Percentiles rank a stretch among this genome's conserved stretches.
These are phyloP conservation scores for Isochrysis galbana DNA, from an alignment of 78 protist genomes.

Conservation along the genomic window DNA sequence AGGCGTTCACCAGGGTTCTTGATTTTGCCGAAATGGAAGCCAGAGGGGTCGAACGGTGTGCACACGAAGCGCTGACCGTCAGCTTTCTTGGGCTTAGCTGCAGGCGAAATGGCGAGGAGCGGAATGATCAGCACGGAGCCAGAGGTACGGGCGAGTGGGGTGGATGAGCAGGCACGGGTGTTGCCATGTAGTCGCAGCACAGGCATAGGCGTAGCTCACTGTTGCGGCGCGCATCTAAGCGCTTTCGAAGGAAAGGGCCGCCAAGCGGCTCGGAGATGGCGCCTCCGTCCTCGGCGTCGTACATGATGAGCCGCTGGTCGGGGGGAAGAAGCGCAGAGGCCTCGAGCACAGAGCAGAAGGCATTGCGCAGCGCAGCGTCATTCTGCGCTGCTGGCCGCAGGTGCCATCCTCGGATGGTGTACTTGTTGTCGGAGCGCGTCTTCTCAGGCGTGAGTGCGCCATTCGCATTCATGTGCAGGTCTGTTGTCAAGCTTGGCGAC, in stretches of 20 bases:
- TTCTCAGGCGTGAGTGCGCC: not conserved
- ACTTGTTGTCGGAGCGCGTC: not conserved
- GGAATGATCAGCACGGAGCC: no score
- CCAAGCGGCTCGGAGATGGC: not conserved
- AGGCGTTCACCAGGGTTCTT: not conserved
- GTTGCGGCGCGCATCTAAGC: no score
- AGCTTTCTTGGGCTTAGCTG: conserved; percentile 9
- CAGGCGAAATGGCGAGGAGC: no score
- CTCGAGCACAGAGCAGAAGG: not conserved
- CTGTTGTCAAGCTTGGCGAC: not conserved
- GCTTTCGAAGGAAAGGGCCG: no score
- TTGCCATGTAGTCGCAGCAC: no score
- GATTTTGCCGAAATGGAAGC: not conserved
- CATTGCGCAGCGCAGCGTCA: not conserved
- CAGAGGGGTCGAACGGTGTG: not conserved
- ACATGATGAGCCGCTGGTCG: conserved; percentile 1
- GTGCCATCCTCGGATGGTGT: not conserved
- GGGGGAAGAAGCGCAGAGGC: not conserved
- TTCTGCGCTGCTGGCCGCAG: not conserved
- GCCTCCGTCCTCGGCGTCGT: not conserved
- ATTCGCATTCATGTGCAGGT: not conserved
- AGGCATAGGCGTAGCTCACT: no score
- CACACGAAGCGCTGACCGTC: not conserved
- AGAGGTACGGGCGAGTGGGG: no score
- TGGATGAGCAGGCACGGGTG: no score